These are phyloP conservation scores for Nyctanthes arbortristis DNA, from an alignment of 257 asterid species.

Conservation along the genomic window DNA sequence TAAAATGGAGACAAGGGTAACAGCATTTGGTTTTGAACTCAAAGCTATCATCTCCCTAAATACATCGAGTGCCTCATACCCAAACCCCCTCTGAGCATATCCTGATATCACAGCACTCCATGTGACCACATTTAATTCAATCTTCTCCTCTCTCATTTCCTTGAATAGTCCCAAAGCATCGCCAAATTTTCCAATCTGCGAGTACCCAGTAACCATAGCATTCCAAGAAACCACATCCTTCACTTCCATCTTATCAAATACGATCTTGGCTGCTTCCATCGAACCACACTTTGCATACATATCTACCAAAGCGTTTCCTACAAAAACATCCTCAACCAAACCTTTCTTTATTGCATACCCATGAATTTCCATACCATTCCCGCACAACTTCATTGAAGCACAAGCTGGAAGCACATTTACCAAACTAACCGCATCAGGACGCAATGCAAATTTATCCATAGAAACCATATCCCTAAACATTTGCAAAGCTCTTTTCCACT, in stretches of 20 bases:
- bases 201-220: conserved; percentile 77
- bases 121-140: conserved; percentile 72
- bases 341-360: conserved; percentile 63
- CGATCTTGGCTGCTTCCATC: conserved; percentile 62
- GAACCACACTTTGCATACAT: conserved; percentile 82
- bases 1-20: conserved; percentile 75
- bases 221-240: conserved; percentile 95
- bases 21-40: conserved; percentile 63
- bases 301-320: conserved; percentile 82
- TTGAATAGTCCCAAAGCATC: conserved; percentile 62
- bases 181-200: conserved; percentile 71
- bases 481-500: conserved; percentile 40
- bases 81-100: conserved; percentile 89
- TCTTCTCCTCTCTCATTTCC: conserved; percentile 59
- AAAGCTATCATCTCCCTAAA: conserved; percentile 70
- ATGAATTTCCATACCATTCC: conserved; percentile 64
- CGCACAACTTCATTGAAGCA: conserved; percentile 49
- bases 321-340: conserved; percentile 57
- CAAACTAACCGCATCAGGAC: conserved; percentile 74
- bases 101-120: conserved; percentile 97
- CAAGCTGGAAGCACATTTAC: conserved; percentile 78
- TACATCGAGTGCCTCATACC: conserved; percentile 62
- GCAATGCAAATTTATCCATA: conserved; percentile 32
- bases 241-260: conserved; percentile 64
- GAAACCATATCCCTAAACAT: conserved; percentile 58